phyloP scores from a whole-genome alignment of 495 filamentous ascomycete genomes.

The Margaritispora aquatica region DNA sequence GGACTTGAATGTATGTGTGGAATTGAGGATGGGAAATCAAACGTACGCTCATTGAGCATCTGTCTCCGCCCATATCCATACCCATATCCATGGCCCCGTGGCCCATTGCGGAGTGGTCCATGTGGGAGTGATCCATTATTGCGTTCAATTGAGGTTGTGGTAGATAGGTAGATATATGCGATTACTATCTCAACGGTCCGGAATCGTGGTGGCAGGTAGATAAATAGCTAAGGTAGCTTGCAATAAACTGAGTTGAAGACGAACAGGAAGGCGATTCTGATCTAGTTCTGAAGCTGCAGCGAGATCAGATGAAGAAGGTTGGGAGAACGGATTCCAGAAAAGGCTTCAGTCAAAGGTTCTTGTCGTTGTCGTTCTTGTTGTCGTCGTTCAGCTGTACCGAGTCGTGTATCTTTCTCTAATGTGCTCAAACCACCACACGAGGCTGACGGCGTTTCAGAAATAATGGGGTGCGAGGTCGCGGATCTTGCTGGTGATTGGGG shows the following conservation, averaged over 20 bases:
- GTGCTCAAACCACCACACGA: constrained; percentile 5
- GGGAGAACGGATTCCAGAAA: too few species aligned
- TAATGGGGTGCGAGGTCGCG: too few species aligned
- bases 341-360: too few species aligned
- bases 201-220: too few species aligned
- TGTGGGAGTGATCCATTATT: constrained; percentile 39
- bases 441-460: background rate
- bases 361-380: too few species aligned
- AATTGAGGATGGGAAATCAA: background rate
- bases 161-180: too few species aligned
- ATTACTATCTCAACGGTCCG: too few species aligned
- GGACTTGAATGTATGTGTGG: too few species aligned
- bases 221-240: background rate
- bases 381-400: background rate
- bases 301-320: background rate
- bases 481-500: background rate
- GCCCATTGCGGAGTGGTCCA: constrained; percentile 54
- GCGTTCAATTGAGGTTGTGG: background rate
- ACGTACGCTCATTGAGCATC: constrained; percentile 79
- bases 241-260: background rate
- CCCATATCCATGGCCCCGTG: constrained; percentile 41
- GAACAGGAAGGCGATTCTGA: background rate
- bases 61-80: constrained; percentile 23
- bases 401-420: constrained; percentile 11
- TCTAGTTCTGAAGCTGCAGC: background rate